phyloP scores from a whole-genome alignment of 768 basidiomycete genomes.

The Pseudohyphozyma bogoriensis region DNA sequence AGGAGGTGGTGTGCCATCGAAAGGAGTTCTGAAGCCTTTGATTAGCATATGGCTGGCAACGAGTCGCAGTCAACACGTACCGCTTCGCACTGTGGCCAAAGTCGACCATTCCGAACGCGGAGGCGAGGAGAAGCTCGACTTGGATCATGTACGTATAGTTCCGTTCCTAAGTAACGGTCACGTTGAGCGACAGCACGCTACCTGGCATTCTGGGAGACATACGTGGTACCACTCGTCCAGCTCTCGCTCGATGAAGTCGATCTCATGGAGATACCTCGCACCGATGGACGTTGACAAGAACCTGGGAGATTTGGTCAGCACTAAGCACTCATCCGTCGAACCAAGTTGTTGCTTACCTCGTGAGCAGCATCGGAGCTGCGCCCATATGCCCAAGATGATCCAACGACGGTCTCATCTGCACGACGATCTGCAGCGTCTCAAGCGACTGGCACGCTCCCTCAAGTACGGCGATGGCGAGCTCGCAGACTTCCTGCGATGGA shows the following conservation, averaged over 20 bases:
- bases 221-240: constrained; percentile 96
- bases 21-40: constrained; percentile 48
- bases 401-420: constrained; percentile 86
- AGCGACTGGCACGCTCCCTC: constrained; percentile 80
- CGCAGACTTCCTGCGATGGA: constrained; percentile 76
- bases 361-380: constrained; percentile 67
- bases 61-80: too few relatives aligned
- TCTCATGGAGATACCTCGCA: constrained; percentile 81
- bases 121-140: constrained; percentile 81
- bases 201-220: too few relatives aligned
- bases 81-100: constrained; percentile 42
- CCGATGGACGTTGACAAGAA: constrained; percentile 92
- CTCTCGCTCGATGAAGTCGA: constrained; percentile 85
- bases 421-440: constrained; percentile 75
- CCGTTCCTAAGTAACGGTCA: constrained; percentile 73
- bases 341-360: constrained; percentile 74
- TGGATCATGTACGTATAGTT: constrained; percentile 89
- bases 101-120: constrained; percentile 53
- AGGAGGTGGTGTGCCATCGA: constrained; percentile 77
- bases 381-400: constrained; percentile 92
- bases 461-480: constrained; percentile 76
- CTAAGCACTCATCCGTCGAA: not conserved
- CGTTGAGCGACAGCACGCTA: too few relatives aligned
- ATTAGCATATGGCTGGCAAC: too few relatives aligned
- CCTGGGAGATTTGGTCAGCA: constrained; percentile 42